Evolutionary conservation across 495 filamentous ascomycete genomes (phyloP), one percentile per base, ranked within the genome.

Genomic region (Penicillium coffeae): DNA sequence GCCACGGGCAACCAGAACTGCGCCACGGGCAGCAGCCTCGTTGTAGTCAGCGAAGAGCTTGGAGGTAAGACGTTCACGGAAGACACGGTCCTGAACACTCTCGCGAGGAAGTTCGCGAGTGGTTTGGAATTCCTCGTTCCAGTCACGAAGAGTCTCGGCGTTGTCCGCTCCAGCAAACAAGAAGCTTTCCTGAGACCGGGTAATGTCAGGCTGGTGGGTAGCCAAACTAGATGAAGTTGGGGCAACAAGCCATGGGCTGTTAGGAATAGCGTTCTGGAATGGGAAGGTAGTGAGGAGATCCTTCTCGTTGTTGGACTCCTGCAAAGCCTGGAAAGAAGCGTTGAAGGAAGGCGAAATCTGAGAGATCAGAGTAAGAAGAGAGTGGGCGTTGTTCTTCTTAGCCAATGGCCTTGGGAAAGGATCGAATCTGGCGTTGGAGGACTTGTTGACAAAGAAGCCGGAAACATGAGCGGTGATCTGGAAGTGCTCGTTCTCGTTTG

Each of bases 41-140:
- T 88, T 94, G 65, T 95, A 99, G 65, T 99, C 93, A 16, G 94
- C 93, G 63, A 95, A 96, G 14, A 97, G 82, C 74, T 97, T 99
- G 14, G 87, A 90, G 13, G 90, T 88, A 49, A 99, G 75, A 2
- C 94, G 82, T 61, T 99, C 93, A 20, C 93, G 80, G 78, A 97
- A 97, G 18, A 99, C 90, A 19, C 93, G 86, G 56, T 99, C 93
- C 61, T 96, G 92, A 15, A 96, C 88, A 25, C 83, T 87, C 38
- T 96, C 91, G 58, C 87, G 89, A 25, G 90, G 90, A 42, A 97
- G 78, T 60, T 99, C 94, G 58, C 88, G 82, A 3, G 93, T 95
- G 5, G 91, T 94, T 62, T 97, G 94, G 66, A 99, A 95, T 60
- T 99, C 94, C 66, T 99, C 94, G 60, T 99, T 99, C 89, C 94